Evolutionary conservation across 306 rosid genomes (phyloP).

Genomic region (Lablab purpureus): DNA sequence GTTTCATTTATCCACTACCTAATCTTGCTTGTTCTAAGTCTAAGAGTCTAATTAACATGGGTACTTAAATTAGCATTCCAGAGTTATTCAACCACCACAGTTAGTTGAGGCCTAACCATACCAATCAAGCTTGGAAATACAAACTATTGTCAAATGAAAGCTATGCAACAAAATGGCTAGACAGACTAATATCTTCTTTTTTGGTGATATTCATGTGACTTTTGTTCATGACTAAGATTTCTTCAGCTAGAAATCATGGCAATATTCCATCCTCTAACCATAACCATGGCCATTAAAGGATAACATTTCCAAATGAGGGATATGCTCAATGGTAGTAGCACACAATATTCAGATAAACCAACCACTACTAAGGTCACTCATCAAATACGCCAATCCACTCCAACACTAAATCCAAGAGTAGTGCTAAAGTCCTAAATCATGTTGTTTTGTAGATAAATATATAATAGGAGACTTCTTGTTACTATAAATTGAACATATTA

Average conservation of each 20-base stretch:
- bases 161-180: slow-evolving; percentile 58
- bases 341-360: slow-evolving; percentile 39
- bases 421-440: too few relatives aligned
- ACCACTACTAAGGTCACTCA: slow-evolving; percentile 45
- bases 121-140: slow-evolving; percentile 28
- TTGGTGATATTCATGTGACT: slow-evolving; percentile 41
- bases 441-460: too few relatives aligned
- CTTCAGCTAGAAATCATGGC: slow-evolving; percentile 61
- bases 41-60: background rate
- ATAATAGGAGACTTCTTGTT: too few relatives aligned
- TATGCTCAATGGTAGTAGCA: slow-evolving; percentile 51
- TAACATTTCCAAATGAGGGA: slow-evolving; percentile 65
- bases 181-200: slow-evolving; percentile 35
- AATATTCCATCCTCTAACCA: slow-evolving; percentile 49
- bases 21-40: background rate
- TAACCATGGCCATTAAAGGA: slow-evolving; percentile 50
- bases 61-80: background rate
- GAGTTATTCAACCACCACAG: slow-evolving; percentile 47
- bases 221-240: slow-evolving; percentile 41
- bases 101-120: slow-evolving; percentile 43
- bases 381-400: slow-evolving; percentile 54
- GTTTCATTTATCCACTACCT: background rate
- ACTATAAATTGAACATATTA: too few relatives aligned
- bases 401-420: too few relatives aligned
- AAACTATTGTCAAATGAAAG: slow-evolving; percentile 29